Evolutionary conservation across 352 stramenopile species (phyloP), one percentile per base, ranked within the genome.

Genomic region (Phytopythium sindhum): DNA sequence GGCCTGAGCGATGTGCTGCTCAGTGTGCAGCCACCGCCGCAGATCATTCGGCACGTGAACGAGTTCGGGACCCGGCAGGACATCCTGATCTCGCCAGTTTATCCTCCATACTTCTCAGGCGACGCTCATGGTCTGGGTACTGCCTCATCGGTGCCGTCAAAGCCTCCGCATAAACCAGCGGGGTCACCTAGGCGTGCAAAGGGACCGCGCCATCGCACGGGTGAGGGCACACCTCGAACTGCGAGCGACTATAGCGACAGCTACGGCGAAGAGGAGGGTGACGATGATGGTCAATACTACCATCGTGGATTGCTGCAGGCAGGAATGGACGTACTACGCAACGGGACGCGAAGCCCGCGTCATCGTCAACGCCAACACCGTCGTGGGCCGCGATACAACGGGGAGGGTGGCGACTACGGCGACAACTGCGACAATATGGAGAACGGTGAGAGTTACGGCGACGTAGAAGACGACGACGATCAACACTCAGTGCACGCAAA

Each of bases 21-120:
- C 12, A 60, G 44, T 11, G 41, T 66, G n/a, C 17, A 17, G 14
- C 26, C 35, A 2, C 48, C 66, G 9, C 61, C 75, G 10, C 75
- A 88, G 33, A 76, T 91, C 17, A 66, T 90, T 24, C 75, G 74
- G 31, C 80, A 90, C 31, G 73, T 84, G 60, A 91, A 91, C 64
- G 80, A 90, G 60, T 90, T 90, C 47, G 83, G 83, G 9, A 77
- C 45, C 11, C 72, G 65, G 1, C 80, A 91, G 44, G 72, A 82
- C 54, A 72, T 91, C 15, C 72, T 90, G 8, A 55, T 90, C 23
- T 90, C 83, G 2, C 73, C 83, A 2, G 67, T 76, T 9, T 82
- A 80, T 19, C 73, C 83, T 14, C 79, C 80, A 14, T 89, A 73
- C 48, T 89, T 88, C 64, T 24, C 39, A 33, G 37, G 24, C 7